phyloP scores from a whole-genome alignment of 2,329 filamentous ascomycete genomes.

The Xylariaceae sp. region DNA sequence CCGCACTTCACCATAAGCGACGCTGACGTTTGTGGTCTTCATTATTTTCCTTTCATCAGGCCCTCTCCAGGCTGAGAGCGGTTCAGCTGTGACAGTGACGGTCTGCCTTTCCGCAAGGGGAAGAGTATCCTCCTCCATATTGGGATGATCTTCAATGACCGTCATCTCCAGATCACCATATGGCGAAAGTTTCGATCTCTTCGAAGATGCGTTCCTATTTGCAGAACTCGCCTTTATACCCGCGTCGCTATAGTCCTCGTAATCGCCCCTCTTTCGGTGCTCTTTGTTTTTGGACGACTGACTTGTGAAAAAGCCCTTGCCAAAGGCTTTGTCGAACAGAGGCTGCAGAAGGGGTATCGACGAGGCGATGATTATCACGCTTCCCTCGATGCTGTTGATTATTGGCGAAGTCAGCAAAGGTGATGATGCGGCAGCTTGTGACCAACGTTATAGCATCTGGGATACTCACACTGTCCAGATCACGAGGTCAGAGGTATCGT shows the following conservation, averaged over 20 bases:
- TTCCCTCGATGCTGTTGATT: slow-evolving; percentile 23
- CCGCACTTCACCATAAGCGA: background rate
- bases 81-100: background rate
- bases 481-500: slow-evolving; percentile 14
- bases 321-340: slow-evolving; percentile 20
- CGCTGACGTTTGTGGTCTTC: background rate
- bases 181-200: background rate
- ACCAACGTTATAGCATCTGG: background rate
- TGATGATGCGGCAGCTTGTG: too few species aligned
- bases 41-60: background rate
- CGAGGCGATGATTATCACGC: slow-evolving; percentile 28
- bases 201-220: background rate
- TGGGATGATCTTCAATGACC: background rate
- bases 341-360: slow-evolving; percentile 30
- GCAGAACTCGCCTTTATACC: background rate
- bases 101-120: background rate
- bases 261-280: background rate
- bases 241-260: background rate
- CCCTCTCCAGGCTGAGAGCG: background rate
- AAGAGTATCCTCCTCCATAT: background rate
- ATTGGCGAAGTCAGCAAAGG: background rate
- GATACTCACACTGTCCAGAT: slow-evolving; percentile 23
- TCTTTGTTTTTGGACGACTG: background rate
- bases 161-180: background rate
- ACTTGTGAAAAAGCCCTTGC: background rate